Evolutionary conservation across 2,329 filamentous ascomycete genomes (phyloP), one percentile per base, ranked within the genome.

Genomic region (Verticillium nonalfalfae): DNA sequence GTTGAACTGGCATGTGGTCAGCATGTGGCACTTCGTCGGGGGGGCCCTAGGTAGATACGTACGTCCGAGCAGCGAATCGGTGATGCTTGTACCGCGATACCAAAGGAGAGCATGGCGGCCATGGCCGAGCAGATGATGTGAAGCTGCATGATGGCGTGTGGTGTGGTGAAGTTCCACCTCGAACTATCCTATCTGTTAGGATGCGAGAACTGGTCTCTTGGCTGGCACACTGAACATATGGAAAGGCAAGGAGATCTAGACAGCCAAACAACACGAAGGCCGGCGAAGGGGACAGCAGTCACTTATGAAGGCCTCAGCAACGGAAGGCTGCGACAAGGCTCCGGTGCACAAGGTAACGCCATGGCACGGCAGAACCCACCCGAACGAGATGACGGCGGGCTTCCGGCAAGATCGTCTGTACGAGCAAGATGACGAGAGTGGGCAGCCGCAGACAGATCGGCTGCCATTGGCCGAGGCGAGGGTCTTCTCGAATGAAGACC

Each of bases 61-160:
- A 78, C 76, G 60, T 76, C 75, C 59, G 76, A 70, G 61, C 76
- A 78, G 34, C 68, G 68, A n/a, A 77, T 68, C 7, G 76, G 76
- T 7, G 73, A 72, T 26, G 72, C 74, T 15, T 66, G 59, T 26
- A 67, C 68, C 2, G 72, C 36, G 59, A 60, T 60, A 57, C 67
- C 65, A n/a, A 75, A 61, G 14, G 69, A 69, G 3, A 68, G 55
- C 56, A 70, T 39, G 33, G 68, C 64, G 45, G 45, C 18, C 45
- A 50, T 21, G 45, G 45, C 45, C 9, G 45, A 65, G 34, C 72
- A 58, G 50, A 71, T 40, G 33, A 65, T 50, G 26, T 63, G 65
- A 40, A 68, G 64, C 58, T 69, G 66, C 71, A 74, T 73, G 45
- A 50, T 67, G 39, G 36, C 40, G 39, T 40, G 39, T 3, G 39